Base-by-base conservation (phyloP, 805 yeast genomes). In the Candida morakotiae region DNA sequence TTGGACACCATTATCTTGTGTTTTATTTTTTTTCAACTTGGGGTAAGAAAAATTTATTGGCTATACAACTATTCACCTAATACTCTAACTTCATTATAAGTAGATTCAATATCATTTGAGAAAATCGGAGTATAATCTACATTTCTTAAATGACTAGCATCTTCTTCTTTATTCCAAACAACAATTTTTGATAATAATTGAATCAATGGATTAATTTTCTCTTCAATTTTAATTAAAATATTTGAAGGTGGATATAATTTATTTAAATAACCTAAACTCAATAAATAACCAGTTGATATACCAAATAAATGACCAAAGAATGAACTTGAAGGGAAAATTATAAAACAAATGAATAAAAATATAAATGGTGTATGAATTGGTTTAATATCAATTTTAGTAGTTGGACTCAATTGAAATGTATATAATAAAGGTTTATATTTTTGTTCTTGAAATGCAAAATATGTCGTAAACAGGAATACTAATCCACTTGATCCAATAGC, bases 241-340 rank as follows among this genome's bases (percentile, higher is more conserved):
- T 75, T 67, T 30, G 82, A 72, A 6, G 88, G 86, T 10, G 93
- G 94, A 31, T 75, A 72, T 41, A 87, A 58, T 34, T 69, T 60
- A 24, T 69, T 68, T 39, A 87, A 63, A 46, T 74, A 69, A 10
- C 81, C 87, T 44, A 61, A 59, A 3, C 73, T 80, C 49, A 82
- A 65, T 5, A 75, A 69, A 55, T 73, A 83, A 8, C 96, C 96
- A 9, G 81, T 68, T 3, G 71, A 42, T 28, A 84, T 60, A 4
- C 85, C 91, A 27, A 83, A 71, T 39, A 77, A 62, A 55, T 87
- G 95, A 22, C 94, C 93, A 47, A 82, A 63, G 46, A 85, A 78
- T 40, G 87, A 79, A 3, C 87, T 73, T 7, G 75, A 71, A 1
- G 94, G 89, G 28, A 81, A 54, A 19, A 83, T 29, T 5, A 83